Evolutionary conservation across 306 rosid species (phyloP).

Genomic region (Quercus suber): DNA sequence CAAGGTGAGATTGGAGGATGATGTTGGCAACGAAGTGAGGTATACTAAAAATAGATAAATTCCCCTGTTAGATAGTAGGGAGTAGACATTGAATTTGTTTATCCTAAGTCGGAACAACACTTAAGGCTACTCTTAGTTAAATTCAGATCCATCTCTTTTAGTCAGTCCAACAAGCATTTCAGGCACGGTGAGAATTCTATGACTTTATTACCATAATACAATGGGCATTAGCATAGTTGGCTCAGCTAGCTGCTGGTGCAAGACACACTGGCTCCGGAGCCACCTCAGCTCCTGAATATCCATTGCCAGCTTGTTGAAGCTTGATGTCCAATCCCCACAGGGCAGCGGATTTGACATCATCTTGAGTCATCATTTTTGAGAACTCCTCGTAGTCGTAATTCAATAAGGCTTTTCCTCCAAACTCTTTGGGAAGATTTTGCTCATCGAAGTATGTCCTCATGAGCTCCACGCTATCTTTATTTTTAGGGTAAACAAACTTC

Average conservation of each 20-base stretch:
- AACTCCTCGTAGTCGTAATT: constrained; percentile 72
- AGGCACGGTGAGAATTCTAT: background rate
- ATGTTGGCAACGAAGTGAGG: background rate
- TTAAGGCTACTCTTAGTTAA: background rate
- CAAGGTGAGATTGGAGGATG: background rate
- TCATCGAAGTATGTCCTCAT: constrained; percentile 77
- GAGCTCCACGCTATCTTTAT: constrained; percentile 77
- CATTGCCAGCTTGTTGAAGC: constrained; percentile 31
- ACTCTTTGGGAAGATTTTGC: constrained; percentile 77
- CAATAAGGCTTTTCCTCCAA: constrained; percentile 74
- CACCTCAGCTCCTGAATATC: constrained; percentile 45
- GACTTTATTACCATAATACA: background rate
- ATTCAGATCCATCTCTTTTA: background rate
- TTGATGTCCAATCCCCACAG: constrained; percentile 54
- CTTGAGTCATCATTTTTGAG: constrained; percentile 65
- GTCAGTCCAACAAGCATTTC: no score
- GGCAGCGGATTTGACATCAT: constrained; percentile 63
- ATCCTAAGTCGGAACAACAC: background rate
- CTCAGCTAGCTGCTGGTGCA: constrained; percentile 21
- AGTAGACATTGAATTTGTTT: background rate
- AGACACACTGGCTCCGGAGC: constrained; percentile 35
- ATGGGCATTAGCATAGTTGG: background rate
- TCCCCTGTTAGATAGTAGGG: background rate
- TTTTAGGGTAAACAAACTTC: constrained; percentile 76
- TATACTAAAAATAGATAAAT: background rate